Evolutionary conservation across 169 alveolate genomes (phyloP).

Genomic region (Perkinsus chesapeaki): DNA sequence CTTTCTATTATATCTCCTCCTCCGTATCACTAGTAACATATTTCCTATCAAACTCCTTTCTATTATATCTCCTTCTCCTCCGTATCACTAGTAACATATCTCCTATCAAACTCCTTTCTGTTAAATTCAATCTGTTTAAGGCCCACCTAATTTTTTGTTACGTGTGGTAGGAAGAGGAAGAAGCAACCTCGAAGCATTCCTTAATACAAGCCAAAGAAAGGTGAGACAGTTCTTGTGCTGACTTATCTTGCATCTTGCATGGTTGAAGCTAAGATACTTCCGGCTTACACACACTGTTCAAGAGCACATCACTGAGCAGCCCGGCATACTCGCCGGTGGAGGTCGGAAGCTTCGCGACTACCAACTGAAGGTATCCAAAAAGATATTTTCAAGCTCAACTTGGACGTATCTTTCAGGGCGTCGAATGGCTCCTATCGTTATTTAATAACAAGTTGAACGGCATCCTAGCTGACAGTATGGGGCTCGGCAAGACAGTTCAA

Average conservation of each 20-base stretch:
- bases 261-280: constrained; percentile 40
- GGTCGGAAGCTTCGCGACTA: constrained; percentile 58
- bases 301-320: constrained; percentile 71
- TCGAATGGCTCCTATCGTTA: constrained; percentile 81
- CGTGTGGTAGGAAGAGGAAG: not conserved
- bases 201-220: constrained; percentile 27
- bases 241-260: not conserved
- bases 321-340: constrained; percentile 69
- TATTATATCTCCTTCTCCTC: no score
- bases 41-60: no score
- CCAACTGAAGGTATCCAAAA: constrained; percentile 50
- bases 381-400: not conserved
- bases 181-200: not conserved
- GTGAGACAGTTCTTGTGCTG: not conserved
- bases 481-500: constrained; percentile 87
- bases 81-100: no score
- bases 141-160: no score
- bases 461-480: constrained; percentile 91
- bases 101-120: no score
- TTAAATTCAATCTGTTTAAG: no score
- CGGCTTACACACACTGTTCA: constrained; percentile 69
- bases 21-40: no score
- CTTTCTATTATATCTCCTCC: no score
- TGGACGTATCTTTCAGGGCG: constrained; percentile 44
- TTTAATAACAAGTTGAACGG: constrained; percentile 85